These are phyloP conservation scores for Ampelocalamus luodianensis DNA, from an alignment of 176 grass and related monocot species.

Conservation along the genomic window DNA sequence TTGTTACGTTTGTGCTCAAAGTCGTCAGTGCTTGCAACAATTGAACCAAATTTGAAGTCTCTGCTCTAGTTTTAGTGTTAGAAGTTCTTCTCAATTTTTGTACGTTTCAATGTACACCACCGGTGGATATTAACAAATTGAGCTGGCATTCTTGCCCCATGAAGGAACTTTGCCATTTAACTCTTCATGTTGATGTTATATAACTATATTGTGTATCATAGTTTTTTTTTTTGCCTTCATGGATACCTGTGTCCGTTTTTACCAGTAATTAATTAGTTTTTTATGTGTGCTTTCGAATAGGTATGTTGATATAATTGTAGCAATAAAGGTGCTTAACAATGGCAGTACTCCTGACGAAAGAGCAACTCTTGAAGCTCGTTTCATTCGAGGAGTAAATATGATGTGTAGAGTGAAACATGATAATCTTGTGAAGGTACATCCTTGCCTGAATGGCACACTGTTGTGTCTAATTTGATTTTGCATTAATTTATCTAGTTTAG, in stretches of 20 bases:
- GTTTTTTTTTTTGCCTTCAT: slow-evolving; percentile 1
- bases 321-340: slow-evolving; percentile 87
- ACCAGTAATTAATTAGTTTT: slow-evolving; percentile 14
- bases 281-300: slow-evolving; percentile 45
- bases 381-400: slow-evolving; percentile 94
- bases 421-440: slow-evolving; percentile 90
- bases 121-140: neutral
- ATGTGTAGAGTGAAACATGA: slow-evolving; percentile 91
- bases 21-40: slow-evolving; percentile 13
- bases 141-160: slow-evolving; percentile 20
- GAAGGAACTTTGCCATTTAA: slow-evolving; percentile 19
- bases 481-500: neutral
- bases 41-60: too few species aligned
- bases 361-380: slow-evolving; percentile 82
- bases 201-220: neutral
- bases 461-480: neutral
- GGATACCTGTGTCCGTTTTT: neutral
- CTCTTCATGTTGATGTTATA: neutral
- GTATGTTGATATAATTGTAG: slow-evolving; percentile 85
- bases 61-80: too few species aligned
- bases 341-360: slow-evolving; percentile 66
- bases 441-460: slow-evolving; percentile 1
- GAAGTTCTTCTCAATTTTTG: too few species aligned
- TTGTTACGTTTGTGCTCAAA: slow-evolving; percentile 7
- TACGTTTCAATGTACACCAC: too few species aligned